Evolutionary conservation across 148 eudicot species (phyloP).

Genomic region (Amaranthus cruentus): DNA sequence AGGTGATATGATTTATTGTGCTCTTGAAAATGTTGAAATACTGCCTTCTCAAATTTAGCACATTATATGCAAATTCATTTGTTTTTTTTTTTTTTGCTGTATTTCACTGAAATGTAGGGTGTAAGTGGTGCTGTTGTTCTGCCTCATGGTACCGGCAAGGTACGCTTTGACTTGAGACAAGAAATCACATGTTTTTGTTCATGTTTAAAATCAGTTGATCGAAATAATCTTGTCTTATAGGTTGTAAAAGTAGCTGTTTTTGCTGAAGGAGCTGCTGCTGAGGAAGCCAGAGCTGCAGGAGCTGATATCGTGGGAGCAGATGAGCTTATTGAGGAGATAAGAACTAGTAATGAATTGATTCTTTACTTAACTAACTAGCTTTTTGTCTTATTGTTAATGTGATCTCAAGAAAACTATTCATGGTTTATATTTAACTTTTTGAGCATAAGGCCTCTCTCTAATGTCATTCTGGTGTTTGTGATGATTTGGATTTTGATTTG

Average conservation of each 20-base stretch:
- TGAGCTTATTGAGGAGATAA: conserved; percentile 70
- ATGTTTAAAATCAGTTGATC: conserved; percentile 6
- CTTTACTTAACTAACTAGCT: conserved; percentile 1
- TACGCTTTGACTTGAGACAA: conserved; percentile 19
- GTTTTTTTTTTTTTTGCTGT: conserved; percentile 11
- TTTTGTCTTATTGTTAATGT: background rate
- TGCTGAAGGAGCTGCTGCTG: conserved; percentile 95
- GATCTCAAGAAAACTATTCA: too few relatives aligned
- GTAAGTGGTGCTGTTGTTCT: conserved; percentile 68
- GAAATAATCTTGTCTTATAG: conserved; percentile 24
- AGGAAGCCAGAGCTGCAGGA: conserved; percentile 94
- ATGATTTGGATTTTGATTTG: too few relatives aligned
- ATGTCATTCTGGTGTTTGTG: too few relatives aligned
- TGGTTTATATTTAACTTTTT: too few relatives aligned
- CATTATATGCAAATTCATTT: background rate
- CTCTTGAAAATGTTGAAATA: background rate
- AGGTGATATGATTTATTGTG: background rate
- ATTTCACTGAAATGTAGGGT: conserved; percentile 53
- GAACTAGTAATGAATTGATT: conserved; percentile 40
- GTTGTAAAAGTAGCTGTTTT: conserved; percentile 81
- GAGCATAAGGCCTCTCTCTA: too few relatives aligned
- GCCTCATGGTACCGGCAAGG: conserved; percentile 96
- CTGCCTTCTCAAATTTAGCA: background rate
- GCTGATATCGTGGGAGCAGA: conserved; percentile 89
- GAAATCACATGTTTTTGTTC: background rate